Percentiles rank a stretch among this genome's conserved stretches.
Conservation (phyloP, 768 basidiomycete genomes). For the Tricholoma furcatifolium region DNA sequence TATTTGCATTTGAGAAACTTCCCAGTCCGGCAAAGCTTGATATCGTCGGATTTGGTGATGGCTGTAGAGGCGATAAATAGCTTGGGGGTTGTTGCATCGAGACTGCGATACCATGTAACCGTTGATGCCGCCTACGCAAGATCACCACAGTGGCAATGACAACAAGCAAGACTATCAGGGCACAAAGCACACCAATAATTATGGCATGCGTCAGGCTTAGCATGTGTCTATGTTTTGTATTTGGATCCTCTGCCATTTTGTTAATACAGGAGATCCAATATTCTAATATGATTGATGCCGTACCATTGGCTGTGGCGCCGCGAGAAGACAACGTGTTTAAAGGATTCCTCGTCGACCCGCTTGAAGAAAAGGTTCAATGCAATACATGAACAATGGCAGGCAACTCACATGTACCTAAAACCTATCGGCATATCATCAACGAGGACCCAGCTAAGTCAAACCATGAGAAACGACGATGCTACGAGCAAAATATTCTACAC, state of each 20-base stretch:
- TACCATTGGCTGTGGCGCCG: background rate
- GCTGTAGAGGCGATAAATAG: conserved; percentile 6
- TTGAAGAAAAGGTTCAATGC: no score
- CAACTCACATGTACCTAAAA: no score
- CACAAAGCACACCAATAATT: conserved; percentile 14
- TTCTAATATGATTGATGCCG: background rate
- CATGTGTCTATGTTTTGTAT: background rate
- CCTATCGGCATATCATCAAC: no score
- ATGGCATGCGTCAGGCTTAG: conserved; percentile 9
- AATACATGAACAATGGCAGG: no score
- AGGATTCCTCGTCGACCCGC: no score
- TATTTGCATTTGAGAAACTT: background rate
- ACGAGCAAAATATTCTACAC: no score
- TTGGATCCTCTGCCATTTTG: background rate
- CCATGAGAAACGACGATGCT: no score
- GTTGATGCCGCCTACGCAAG: conserved; percentile 6
- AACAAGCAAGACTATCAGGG: conserved; percentile 3
- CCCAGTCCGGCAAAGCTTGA: conserved; percentile 10
- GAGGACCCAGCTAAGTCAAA: no score
- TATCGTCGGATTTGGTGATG: background rate
- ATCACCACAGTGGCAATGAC: conserved; percentile 1
- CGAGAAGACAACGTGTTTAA: no score
- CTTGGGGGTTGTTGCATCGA: background rate
- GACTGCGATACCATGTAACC: background rate
- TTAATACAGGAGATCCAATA: background rate